Evolutionary conservation across 345 rosid genomes (phyloP).

Genomic region (Eucalyptus fibrosa): DNA sequence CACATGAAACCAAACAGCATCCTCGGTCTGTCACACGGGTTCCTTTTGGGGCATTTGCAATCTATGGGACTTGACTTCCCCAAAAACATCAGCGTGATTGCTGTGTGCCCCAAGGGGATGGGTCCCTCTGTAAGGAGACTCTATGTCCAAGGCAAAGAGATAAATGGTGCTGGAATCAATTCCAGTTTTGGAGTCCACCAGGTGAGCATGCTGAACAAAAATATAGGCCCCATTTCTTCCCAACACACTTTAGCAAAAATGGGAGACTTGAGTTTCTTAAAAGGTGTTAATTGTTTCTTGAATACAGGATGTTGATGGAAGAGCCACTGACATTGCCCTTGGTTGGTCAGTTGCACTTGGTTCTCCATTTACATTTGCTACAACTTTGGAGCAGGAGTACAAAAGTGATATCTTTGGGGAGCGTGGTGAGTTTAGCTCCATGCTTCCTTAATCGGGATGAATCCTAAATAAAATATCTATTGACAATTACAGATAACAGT

Average conservation of each 20-base stretch:
- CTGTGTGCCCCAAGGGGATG: constrained; percentile 87
- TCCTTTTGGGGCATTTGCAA: constrained; percentile 81
- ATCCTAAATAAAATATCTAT: too few species aligned
- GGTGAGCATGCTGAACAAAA: constrained; percentile 14
- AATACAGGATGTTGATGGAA: constrained; percentile 78
- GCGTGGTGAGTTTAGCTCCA: too few species aligned
- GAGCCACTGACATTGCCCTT: constrained; percentile 79
- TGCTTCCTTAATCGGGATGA: too few species aligned
- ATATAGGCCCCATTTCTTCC: background rate
- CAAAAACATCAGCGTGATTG: constrained; percentile 67
- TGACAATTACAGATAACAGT: too few species aligned
- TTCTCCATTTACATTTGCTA: constrained; percentile 62
- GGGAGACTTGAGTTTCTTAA: background rate
- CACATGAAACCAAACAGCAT: constrained; percentile 94
- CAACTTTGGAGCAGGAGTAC: too few species aligned
- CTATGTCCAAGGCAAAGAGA: constrained; percentile 81
- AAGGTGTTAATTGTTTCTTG: background rate
- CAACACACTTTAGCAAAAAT: background rate
- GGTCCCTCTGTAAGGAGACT: constrained; percentile 91
- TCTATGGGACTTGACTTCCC: constrained; percentile 70
- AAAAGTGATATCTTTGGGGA: too few species aligned
- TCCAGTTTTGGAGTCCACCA: constrained; percentile 84
- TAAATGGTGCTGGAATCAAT: constrained; percentile 93
- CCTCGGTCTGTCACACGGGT: constrained; percentile 92
- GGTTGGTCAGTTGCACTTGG: constrained; percentile 97